A percentile compares a stretch with the other conserved stretches of the same genome.
Evolutionary conservation across 495 filamentous ascomycete genomes (phyloP).

Genomic region (Sabuloglossum arenarium): DNA sequence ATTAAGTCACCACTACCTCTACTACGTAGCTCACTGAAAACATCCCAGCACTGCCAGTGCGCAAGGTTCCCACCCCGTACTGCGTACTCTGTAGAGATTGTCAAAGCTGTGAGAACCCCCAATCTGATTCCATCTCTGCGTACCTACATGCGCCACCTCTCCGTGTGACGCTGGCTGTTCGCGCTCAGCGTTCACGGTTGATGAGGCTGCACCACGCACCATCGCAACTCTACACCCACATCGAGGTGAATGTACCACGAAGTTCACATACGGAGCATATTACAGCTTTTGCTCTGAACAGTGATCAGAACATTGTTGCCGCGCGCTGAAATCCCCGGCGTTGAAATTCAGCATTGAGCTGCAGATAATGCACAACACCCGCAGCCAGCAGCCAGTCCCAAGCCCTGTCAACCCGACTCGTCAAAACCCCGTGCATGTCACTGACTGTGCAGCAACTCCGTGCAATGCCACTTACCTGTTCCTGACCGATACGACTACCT

Average conservation of each 20-base stretch:
- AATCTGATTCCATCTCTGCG: too few relatives aligned
- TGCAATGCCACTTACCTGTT: background rate
- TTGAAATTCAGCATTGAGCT: too few relatives aligned
- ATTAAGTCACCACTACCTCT: too few relatives aligned
- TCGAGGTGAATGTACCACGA: too few relatives aligned
- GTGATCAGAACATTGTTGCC: too few relatives aligned
- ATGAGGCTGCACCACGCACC: background rate
- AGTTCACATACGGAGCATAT: too few relatives aligned
- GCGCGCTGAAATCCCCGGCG: background rate
- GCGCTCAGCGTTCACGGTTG: background rate
- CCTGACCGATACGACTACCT: background rate
- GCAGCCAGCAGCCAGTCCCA: background rate
- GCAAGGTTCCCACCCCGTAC: background rate
- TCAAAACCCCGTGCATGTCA: background rate
- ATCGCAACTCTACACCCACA: background rate
- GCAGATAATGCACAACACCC: too few relatives aligned
- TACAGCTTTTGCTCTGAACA: too few relatives aligned
- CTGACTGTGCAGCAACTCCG: too few relatives aligned
- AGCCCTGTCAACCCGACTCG: background rate
- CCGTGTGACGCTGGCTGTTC: background rate
- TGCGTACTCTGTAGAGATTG: background rate
- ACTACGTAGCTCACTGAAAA: too few relatives aligned
- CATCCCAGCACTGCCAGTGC: too few relatives aligned
- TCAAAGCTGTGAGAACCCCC: background rate
- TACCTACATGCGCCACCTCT: background rate